Evolutionary conservation across 106 monocot species (phyloP).

Genomic region (Ottelia alismoides): DNA sequence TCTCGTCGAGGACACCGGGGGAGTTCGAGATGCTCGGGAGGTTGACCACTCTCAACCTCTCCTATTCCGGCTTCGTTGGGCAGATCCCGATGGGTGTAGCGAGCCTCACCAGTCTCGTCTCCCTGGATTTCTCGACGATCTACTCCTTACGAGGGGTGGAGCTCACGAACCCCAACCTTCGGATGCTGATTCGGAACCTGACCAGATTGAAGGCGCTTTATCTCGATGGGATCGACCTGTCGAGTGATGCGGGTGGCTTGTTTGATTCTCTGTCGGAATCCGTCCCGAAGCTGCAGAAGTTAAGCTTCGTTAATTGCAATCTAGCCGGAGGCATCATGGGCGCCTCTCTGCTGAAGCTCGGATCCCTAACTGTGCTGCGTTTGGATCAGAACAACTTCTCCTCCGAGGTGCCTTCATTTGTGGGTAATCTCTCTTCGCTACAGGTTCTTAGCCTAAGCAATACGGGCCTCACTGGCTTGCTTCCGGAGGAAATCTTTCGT

Average conservation of each 20-base stretch:
- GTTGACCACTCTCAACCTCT: neutral
- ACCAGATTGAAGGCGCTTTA: neutral
- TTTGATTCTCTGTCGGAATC: neutral
- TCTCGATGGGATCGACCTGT: neutral
- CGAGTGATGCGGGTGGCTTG: neutral
- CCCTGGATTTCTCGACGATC: neutral
- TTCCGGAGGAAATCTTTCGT: conserved; percentile 29
- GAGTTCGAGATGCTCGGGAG: neutral
- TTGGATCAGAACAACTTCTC: conserved; percentile 32
- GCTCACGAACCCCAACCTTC: neutral
- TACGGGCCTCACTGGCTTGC: conserved; percentile 26
- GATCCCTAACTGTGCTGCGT: conserved; percentile 15
- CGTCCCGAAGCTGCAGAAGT: neutral
- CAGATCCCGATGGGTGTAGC: neutral
- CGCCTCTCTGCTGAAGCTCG: conserved; percentile 20
- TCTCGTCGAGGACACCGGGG: neutral
- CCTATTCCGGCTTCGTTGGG: neutral
- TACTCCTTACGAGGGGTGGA: neutral
- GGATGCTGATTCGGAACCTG: neutral
- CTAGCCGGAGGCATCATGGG: conserved; percentile 1
- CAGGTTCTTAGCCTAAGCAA: conserved; percentile 18
- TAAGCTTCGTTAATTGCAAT: neutral
- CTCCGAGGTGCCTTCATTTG: conserved; percentile 21
- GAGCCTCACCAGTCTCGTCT: neutral
- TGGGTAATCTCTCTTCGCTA: conserved; percentile 28